A percentile compares a stretch with the other conserved stretches of the same genome.
Conservation (phyloP, 306 rosid species). For the Acacia acuminata region DNA sequence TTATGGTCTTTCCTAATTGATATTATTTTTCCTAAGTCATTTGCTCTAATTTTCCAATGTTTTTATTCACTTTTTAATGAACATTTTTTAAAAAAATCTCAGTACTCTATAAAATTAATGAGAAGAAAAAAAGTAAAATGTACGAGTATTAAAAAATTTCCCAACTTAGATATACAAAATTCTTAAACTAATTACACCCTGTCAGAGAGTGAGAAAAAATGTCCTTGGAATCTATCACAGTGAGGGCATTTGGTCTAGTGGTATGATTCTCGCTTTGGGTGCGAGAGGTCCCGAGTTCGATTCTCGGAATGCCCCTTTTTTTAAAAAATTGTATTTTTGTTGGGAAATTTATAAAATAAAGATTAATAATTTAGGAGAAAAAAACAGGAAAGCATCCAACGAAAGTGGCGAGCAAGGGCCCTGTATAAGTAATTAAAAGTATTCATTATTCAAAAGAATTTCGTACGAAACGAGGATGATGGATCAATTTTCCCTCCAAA, state of each 20-base stretch:
- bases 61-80: not conserved
- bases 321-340: too few species aligned
- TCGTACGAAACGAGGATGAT: not conserved
- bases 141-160: too few species aligned
- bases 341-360: too few species aligned
- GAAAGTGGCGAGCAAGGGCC: not conserved
- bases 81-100: too few species aligned
- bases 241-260: not conserved
- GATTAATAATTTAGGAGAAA: not conserved
- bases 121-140: not conserved
- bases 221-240: fast-evolving
- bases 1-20: too few species aligned
- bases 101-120: too few species aligned
- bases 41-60: too few species aligned
- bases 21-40: too few species aligned
- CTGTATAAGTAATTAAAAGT: too few species aligned
- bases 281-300: not conserved
- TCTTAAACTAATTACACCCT: too few species aligned
- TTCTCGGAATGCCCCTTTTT: not conserved
- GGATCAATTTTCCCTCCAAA: conserved; percentile 68
- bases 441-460: not conserved
- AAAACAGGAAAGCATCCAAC: not conserved
- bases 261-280: not conserved
- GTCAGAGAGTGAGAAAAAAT: fast-evolving
- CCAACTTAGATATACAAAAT: too few species aligned